Base-by-base conservation (phyloP, 2,329 filamentous ascomycete genomes). In the Fusarium tjaetaba region DNA sequence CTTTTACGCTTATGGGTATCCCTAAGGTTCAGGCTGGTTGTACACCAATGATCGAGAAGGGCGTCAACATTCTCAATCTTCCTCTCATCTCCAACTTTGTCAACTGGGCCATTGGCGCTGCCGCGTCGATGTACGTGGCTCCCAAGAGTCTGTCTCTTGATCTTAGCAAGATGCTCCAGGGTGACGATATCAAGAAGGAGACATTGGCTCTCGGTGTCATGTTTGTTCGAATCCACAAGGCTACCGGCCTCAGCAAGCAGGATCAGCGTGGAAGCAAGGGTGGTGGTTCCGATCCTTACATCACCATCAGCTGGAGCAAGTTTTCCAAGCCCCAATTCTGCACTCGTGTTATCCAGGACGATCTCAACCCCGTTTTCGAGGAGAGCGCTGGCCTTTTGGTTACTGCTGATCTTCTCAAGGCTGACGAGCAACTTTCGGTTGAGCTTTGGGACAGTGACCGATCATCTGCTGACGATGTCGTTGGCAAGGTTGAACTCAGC, bases 291-390 rank as follows among this genome's bases (percentile, higher is more conserved):
- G 96, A 99, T 76, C 95, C 96, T 0, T 98, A 98, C 81, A 97
- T 98, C 80, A 98, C 96, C 38, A 88, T 98, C 41, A 92, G 93
- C 45, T 98, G 97, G 86, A 97, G 94, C 78, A 98, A 98, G 82
- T 98, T 98, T 77, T 94, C 93, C 64, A 99, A 99, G 84, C 96
- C 96, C 4, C 97, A 97, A 89, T 98, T 97, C 83, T 98, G 95
- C 82, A 98, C 96, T 4, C 91, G 96, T 53, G 95, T 98, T 58
- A 98, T 98, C 72, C 94, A 96, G 59, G 96, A 98, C 79, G 93
- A 98, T 75, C 88, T 97, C 61, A 97, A 98, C 78, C 96, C 96
- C 0, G 88, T 97, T 9, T 98, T 97, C 86, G 93, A 96, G 78
- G 96, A 98, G 83, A 93, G 90, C 4, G 91, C 94, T 48, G 95